Evolutionary conservation across 169 alveolate species (phyloP), one percentile per base, ranked within the genome.

Genomic region (Cryptosporidium bovis): DNA sequence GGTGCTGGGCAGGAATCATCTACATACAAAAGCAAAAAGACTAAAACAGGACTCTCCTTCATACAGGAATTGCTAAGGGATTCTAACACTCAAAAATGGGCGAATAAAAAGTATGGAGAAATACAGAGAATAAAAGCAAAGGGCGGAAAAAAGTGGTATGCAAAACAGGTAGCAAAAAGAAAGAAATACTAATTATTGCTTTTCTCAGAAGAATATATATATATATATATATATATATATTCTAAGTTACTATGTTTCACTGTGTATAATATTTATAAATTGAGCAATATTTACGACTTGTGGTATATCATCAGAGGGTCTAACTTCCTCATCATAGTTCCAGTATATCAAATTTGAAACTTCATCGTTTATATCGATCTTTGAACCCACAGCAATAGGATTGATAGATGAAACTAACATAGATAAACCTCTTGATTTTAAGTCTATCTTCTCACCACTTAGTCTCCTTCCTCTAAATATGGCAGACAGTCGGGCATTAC

Each of bases 111-210:
- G 36, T 77, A 77, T 44, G 24, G 6, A 3, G 87, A 77, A 60
- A 77, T 77, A 60, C 87, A 77, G 4, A 77, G 46, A 10, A 12
- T 33, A 10, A 77, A 40, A 34, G 2, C 46, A 1, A 77, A 77
- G 31, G 87, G 87, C 10, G 87, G 51, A 15, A 77, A 60, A 46
- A 77, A 77, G 46, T 77, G 87, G 87, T 77, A 77, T 77, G 44
- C 60, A 24, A 77, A 16, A 44, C 87, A 77, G 71, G 46, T 77
- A 58, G 58, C 64, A 77, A 77, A 40, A 60, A 56, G 87, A 62
- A 77, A 62, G 18, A 77, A 48, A 31, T 60, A 40, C 64, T 77
- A 60, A 77, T 77, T 51, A 8, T 71, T 68, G 33, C 51, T 51
- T 50, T 24, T 24, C 0, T 24, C 27, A 24, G 0, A 24, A 46